phyloP scores from a whole-genome alignment of 73 alveolate genomes.

The Paramecium biaurelia region DNA sequence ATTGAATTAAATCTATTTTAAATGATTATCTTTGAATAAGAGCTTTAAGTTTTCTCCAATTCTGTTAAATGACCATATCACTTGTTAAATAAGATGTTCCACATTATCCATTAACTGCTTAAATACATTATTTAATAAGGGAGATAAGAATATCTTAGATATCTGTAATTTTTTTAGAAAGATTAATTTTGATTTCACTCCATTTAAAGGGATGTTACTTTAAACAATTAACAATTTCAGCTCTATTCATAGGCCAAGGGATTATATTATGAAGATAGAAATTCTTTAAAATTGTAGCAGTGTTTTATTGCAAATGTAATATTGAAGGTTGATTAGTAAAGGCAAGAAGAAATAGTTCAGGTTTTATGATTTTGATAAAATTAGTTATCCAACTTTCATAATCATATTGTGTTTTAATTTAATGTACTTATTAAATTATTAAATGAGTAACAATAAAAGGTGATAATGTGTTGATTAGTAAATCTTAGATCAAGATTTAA shows the following conservation, averaged over 20 bases:
- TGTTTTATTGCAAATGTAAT: neutral
- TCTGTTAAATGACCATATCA: neutral
- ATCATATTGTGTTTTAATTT: neutral
- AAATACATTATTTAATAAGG: neutral
- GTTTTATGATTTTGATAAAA: constrained; percentile 15
- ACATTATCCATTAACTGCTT: neutral
- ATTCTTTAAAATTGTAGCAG: neutral
- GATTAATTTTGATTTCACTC: neutral
- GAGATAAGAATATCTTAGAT: neutral
- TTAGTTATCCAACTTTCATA: constrained; percentile 47
- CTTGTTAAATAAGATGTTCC: neutral
- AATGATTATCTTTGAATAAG: neutral
- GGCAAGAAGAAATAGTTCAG: constrained; percentile 1
- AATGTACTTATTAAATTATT: neutral
- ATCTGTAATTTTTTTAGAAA: neutral
- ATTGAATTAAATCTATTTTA: neutral
- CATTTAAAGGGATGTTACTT: neutral
- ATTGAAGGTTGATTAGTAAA: neutral
- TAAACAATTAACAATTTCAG: neutral
- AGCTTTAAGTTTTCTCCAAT: neutral
- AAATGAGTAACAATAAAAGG: constrained; percentile 11
- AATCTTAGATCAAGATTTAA: constrained; percentile 17
- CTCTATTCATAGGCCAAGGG: constrained; percentile 52
- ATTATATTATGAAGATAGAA: neutral
- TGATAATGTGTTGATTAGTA: neutral